Percentiles rank a stretch among this genome's conserved stretches.
Conservation (phyloP, 164 flowering plant genomes). For the Aristolochia contorta region DNA sequence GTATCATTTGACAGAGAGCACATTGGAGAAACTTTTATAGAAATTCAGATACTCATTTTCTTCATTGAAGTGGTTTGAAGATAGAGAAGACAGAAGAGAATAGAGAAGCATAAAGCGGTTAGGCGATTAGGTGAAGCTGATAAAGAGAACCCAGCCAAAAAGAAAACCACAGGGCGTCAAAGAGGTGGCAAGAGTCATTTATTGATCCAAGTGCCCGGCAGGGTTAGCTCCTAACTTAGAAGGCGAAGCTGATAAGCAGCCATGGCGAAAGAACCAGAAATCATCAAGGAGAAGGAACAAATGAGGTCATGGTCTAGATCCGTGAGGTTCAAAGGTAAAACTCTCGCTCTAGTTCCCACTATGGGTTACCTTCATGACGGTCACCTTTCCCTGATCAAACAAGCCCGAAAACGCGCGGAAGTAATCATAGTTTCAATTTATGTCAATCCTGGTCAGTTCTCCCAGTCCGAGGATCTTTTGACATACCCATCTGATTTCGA, state of each 20-base stretch:
- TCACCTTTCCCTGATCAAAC: slow-evolving; percentile 63
- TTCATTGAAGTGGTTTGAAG: too few relatives aligned
- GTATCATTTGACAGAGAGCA: too few relatives aligned
- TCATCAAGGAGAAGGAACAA: slow-evolving; percentile 50
- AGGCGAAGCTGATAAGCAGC: neutral
- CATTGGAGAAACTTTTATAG: too few relatives aligned
- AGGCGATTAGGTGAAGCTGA: too few relatives aligned
- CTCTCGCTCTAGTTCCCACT: slow-evolving; percentile 78
- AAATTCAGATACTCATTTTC: too few relatives aligned
- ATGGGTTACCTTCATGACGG: slow-evolving; percentile 98
- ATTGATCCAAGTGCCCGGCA: too few relatives aligned
- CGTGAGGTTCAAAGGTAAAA: slow-evolving; percentile 56
- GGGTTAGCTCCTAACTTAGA: too few relatives aligned
- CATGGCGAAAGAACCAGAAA: slow-evolving; percentile 29
- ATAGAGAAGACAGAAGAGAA: neutral
- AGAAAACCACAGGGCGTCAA: too few relatives aligned
- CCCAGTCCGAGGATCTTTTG: slow-evolving; percentile 78
- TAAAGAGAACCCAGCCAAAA: too few relatives aligned
- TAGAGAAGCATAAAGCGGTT: slow-evolving; percentile 1
- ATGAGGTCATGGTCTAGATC: slow-evolving; percentile 85
- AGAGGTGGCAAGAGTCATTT: too few relatives aligned
- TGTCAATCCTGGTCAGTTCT: slow-evolving; percentile 91
- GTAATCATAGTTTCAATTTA: slow-evolving; percentile 74
- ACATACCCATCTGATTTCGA: slow-evolving; percentile 92
- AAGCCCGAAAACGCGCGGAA: slow-evolving; percentile 48